Conservation (phyloP, 805 yeast genomes). For the Candida germanica region DNA sequence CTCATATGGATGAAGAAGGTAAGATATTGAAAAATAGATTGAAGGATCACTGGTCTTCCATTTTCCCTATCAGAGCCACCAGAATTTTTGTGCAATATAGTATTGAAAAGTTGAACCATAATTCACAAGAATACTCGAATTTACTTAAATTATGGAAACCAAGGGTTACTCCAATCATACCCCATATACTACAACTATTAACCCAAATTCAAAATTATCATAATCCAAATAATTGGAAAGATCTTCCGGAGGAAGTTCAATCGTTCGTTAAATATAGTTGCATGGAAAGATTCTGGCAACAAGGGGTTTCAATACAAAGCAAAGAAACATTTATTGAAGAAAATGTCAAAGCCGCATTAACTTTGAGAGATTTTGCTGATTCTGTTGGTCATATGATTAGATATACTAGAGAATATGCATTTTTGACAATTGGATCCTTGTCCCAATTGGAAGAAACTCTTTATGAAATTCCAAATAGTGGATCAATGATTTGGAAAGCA, state of each 20-base stretch:
- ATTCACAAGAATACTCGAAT: conserved; percentile 67
- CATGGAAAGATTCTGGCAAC: conserved; percentile 97
- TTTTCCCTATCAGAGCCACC: conserved; percentile 94
- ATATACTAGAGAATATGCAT: conserved; percentile 94
- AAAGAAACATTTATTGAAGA: conserved; percentile 94
- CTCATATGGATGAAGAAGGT: conserved; percentile 90
- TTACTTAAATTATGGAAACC: conserved; percentile 87
- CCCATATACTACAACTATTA: conserved; percentile 81
- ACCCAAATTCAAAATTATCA: conserved; percentile 93
- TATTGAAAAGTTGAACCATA: conserved; percentile 83
- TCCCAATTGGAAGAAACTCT: conserved; percentile 86
- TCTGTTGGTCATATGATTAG: conserved; percentile 94
- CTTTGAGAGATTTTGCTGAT: conserved; percentile 95
- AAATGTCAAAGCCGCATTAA: conserved; percentile 88
- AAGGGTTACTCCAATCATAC: conserved; percentile 84
- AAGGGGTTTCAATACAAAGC: conserved; percentile 91
- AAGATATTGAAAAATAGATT: conserved; percentile 68
- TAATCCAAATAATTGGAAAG: conserved; percentile 88
- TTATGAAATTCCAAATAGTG: conserved; percentile 81
- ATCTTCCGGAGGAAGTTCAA: conserved; percentile 84
- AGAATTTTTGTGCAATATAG: conserved; percentile 93
- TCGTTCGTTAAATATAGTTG: conserved; percentile 87
- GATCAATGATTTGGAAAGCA: conserved; percentile 74
- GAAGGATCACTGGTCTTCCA: conserved; percentile 87
- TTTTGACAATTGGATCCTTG: conserved; percentile 83